phyloP scores from a whole-genome alignment of 768 basidiomycete genomes.

The Suillus decipiens region DNA sequence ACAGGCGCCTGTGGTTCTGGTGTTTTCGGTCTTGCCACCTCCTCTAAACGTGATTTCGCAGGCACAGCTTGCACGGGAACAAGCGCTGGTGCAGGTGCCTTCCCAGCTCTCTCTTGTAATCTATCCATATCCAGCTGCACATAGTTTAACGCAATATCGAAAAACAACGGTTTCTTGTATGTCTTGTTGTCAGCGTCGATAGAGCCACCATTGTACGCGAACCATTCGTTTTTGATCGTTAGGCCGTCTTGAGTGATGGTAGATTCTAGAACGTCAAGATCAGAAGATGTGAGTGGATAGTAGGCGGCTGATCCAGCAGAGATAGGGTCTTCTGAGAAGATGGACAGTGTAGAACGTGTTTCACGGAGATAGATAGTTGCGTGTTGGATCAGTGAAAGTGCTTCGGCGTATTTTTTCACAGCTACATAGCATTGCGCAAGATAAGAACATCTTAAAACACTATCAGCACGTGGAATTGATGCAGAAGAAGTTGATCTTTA shows the following conservation, averaged over 20 bases:
- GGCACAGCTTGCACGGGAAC: slow-evolving; percentile 26
- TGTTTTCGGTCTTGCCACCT: slow-evolving; percentile 44
- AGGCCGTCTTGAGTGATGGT: slow-evolving; percentile 48
- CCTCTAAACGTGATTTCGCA: slow-evolving; percentile 59
- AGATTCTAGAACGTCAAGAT: slow-evolving; percentile 55
- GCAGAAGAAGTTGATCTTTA: slow-evolving; percentile 26
- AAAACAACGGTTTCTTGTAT: slow-evolving; percentile 86
- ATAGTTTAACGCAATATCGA: slow-evolving; percentile 93
- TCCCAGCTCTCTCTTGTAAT: slow-evolving; percentile 71
- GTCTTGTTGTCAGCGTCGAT: slow-evolving; percentile 44
- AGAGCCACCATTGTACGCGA: slow-evolving; percentile 72
- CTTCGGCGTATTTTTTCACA: slow-evolving; percentile 71
- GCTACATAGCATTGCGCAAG: slow-evolving; percentile 75
- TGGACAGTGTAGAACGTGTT: slow-evolving; percentile 52
- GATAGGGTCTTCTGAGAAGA: slow-evolving; percentile 49
- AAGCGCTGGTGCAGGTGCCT: slow-evolving; percentile 34
- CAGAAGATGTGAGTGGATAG: slow-evolving; percentile 51
- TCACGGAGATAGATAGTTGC: slow-evolving; percentile 76
- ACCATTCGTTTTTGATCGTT: slow-evolving; percentile 74
- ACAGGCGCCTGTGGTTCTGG: slow-evolving; percentile 48
- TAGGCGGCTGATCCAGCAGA: slow-evolving; percentile 44
- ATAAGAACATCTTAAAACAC: slow-evolving; percentile 60
- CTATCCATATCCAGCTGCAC: slow-evolving; percentile 83
- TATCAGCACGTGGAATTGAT: background rate
- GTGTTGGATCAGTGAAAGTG: slow-evolving; percentile 69